phyloP scores from a whole-genome alignment of 2,329 filamentous ascomycete species.

The Apiospora marii region DNA sequence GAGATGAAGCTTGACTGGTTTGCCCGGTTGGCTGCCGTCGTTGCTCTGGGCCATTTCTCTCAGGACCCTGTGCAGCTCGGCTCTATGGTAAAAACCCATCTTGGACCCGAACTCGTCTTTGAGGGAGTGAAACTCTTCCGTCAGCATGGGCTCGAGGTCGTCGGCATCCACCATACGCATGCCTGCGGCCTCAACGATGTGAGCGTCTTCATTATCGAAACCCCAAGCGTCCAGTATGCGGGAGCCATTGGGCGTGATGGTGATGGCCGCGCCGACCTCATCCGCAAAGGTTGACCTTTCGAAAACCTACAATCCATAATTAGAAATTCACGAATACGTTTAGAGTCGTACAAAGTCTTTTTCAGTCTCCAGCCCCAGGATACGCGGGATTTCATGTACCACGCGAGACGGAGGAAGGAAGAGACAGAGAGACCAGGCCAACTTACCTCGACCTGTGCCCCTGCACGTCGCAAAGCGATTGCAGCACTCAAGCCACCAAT shows the following conservation, averaged over 20 bases:
- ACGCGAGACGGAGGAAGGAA: background rate
- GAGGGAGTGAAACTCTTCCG: constrained; percentile 21
- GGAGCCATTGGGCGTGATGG: constrained; percentile 47
- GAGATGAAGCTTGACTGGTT: constrained; percentile 19
- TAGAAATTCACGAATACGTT: background rate
- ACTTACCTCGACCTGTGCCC: constrained; percentile 29
- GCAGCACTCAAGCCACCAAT: constrained; percentile 30
- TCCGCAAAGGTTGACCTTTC: constrained; percentile 47
- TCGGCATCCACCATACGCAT: constrained; percentile 36
- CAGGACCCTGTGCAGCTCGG: constrained; percentile 26
- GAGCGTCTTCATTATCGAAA: constrained; percentile 40
- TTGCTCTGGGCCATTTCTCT: constrained; percentile 24
- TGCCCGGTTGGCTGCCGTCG: constrained; percentile 8
- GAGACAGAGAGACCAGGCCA: background rate
- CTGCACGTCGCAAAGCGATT: constrained; percentile 29
- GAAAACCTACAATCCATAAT: constrained; percentile 37
- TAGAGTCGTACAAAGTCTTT: background rate
- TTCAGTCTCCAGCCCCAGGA: background rate
- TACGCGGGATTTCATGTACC: background rate
- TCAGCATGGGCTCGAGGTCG: constrained; percentile 35
- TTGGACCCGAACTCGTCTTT: constrained; percentile 25
- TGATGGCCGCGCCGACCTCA: constrained; percentile 49
- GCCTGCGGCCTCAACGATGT: constrained; percentile 38
- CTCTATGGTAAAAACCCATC: constrained; percentile 28
- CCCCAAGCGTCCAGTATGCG: constrained; percentile 47